These are phyloP conservation scores for Boletus vinaceobasis DNA, from an alignment of 768 basidiomycete genomes.

Conservation along the genomic window DNA sequence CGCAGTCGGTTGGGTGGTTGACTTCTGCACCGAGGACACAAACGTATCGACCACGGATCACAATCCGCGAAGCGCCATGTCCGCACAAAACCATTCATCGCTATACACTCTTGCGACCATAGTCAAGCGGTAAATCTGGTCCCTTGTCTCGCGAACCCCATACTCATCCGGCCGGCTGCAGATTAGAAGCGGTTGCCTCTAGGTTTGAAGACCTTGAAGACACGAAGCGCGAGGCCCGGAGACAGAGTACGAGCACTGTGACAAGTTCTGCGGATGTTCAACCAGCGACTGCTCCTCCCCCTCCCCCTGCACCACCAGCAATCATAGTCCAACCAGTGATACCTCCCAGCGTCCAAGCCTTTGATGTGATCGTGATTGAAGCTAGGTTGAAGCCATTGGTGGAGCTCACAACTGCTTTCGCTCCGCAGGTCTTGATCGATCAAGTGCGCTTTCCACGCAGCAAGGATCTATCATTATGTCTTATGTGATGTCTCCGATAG, in stretches of 20 bases:
- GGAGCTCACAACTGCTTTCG: constrained; percentile 66
- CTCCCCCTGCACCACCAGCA: constrained; percentile 35
- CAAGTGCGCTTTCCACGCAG: constrained; percentile 52
- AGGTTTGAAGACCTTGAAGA: constrained; percentile 92
- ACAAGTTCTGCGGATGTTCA: constrained; percentile 24
- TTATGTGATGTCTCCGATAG: constrained; percentile 37
- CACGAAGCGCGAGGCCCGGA: constrained; percentile 21
- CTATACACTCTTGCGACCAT: constrained; percentile 77
- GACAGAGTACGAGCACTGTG: constrained; percentile 32
- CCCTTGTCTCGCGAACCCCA: constrained; percentile 4
- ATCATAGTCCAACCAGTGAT: constrained; percentile 38
- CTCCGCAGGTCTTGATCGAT: constrained; percentile 65
- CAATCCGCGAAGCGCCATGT: constrained; percentile 13
- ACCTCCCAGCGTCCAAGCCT: constrained; percentile 66
- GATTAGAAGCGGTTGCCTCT: constrained; percentile 90
- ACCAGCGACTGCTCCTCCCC: constrained; percentile 29
- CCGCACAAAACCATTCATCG: constrained; percentile 42
- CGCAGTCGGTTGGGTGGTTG: background rate
- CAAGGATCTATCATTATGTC: background rate
- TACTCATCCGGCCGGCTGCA: constrained; percentile 28
- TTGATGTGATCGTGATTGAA: constrained; percentile 68
- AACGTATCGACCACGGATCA: background rate
- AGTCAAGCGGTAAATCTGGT: constrained; percentile 67
- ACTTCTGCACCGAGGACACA: background rate
- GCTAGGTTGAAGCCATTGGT: constrained; percentile 73